Base-by-base conservation (phyloP, 163 green algal species). In the Volvox carteri region DNA sequence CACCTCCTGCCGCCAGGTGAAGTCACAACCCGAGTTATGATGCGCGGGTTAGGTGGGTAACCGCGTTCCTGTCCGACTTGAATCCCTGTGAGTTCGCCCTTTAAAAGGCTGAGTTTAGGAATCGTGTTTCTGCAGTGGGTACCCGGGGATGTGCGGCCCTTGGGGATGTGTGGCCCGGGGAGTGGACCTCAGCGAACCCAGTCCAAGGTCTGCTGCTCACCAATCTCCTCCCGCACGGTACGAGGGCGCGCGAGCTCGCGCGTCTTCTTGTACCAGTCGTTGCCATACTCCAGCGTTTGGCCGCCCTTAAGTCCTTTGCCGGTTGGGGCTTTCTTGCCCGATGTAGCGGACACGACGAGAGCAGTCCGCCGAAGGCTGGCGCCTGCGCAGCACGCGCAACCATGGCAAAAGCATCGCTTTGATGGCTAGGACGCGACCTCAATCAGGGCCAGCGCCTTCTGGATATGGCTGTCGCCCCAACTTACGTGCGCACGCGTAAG, bases 201-300 rank as follows among this genome's bases (percentile, higher is more conserved):
- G n/a, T n/a, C n/a, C n/a, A n/a, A n/a, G n/a, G n/a, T n/a, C n/a
- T n/a, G n/a, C n/a, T n/a, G 74, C 81, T 58, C 83, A 92, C 79
- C 88, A 12, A 90, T 81, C 48, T 90, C 88, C 74, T 92, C 88
- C 21, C 83, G 73, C 50, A 92, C 88, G 44, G 88, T 90, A 48
- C 86, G 86, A 0, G 80, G 80, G 35, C 18, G 28, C 14, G 83
- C 39, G 1, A 90, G 72, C 86, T 90, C 83, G 33, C 83, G 76
- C 7, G 88, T 92, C 44, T 87, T 67, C 8, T 72, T 74, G 81
- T 90, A 92, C 81, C 88, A 89, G 33, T 88, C 68, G 12, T 60
- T 37, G 30, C 77, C 78, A 21, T 70, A 90, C 28, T 77, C 14
- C 14, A 88, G 62, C 6, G 52, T 56, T 23, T 25, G 42, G 44